These are phyloP conservation scores for Linnemannia zychae DNA, from an alignment of 192 early-diverging fungal species.

Conservation along the genomic window DNA sequence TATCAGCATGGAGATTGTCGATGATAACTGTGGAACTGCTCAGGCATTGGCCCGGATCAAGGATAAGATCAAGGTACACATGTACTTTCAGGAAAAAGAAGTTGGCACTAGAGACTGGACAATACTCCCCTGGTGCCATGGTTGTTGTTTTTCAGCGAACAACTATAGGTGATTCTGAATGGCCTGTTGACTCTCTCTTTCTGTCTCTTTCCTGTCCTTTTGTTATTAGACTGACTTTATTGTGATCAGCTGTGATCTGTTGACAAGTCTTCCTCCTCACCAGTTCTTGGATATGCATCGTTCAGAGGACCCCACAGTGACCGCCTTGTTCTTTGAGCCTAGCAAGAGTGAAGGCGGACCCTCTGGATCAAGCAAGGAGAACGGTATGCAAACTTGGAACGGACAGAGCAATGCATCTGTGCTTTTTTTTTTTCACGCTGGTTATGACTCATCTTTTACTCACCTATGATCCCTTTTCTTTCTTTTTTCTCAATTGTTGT, in stretches of 20 bases:
- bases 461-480: constrained; percentile 1
- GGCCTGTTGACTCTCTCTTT: not conserved
- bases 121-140: too few relatives aligned
- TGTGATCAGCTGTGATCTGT: constrained; percentile 91
- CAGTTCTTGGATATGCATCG: constrained; percentile 90
- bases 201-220: not conserved
- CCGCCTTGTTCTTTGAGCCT: constrained; percentile 86
- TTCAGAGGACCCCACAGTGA: constrained; percentile 81
- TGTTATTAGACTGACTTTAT: constrained; percentile 84
- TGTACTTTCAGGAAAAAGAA: too few relatives aligned
- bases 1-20: constrained; percentile 73
- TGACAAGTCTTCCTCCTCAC: constrained; percentile 87
- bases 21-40: constrained; percentile 81
- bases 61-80: constrained; percentile 84
- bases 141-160: too few relatives aligned
- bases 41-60: constrained; percentile 86
- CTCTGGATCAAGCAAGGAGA: constrained; percentile 56
- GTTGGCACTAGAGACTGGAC: not conserved
- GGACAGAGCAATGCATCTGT: not conserved
- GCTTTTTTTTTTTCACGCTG: not conserved
- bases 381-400: constrained; percentile 38
- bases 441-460: constrained; percentile 39
- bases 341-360: constrained; percentile 79
- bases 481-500: constrained; percentile 13
- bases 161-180: not conserved